Evolutionary conservation across 2,329 filamentous ascomycete species (phyloP), one percentile per base, ranked within the genome.

Genomic region (Aspergillus sp.): DNA sequence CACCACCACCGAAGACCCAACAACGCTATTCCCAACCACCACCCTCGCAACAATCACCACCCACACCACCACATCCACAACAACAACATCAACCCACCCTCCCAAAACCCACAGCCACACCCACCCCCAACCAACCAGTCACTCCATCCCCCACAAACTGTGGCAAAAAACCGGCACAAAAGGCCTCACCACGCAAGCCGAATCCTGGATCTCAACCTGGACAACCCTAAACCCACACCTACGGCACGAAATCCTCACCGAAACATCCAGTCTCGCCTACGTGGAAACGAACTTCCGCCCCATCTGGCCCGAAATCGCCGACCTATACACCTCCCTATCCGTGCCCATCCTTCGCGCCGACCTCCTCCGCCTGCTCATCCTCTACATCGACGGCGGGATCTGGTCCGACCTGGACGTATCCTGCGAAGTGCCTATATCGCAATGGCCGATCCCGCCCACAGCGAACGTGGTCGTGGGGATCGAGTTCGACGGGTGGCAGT

Each of bases 361-460:
- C 58, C 69, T 80, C 12, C 69, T 80, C 9, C 75, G 78, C 7
- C 76, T 79, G 49, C 62, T 80, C 5, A 70, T 80, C 36, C 67
- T 80, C 1, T 78, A 71, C 62, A 67, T 70, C 4, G 68, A 79
- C 39, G 78, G 78, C 5, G 78, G 78, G 9, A 71, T 79, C 17
- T 81, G 75, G 72, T 77, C 69, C 41, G 79, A 80, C 57, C 68
- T 80, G 6, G 78, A 80, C 52, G 71, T 78, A 1, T 56, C 61
- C 39, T 76, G 74, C 59, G 67, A 74, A 45, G 52, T 59, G 1
- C 69, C 73, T 1, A 74, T 80, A 5, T 60, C 69, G 23, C 61
- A 71, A 0, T 80, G 77, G 76, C 28, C 23, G 5, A 7, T 55
- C 10, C 9, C 73, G 23, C 30, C 47, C 1, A 28, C 38, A 3